A percentile compares a stretch with the other conserved stretches of the same genome.
phyloP scores from a whole-genome alignment of 352 stramenopile species.

The Pythium oligandrum region DNA sequence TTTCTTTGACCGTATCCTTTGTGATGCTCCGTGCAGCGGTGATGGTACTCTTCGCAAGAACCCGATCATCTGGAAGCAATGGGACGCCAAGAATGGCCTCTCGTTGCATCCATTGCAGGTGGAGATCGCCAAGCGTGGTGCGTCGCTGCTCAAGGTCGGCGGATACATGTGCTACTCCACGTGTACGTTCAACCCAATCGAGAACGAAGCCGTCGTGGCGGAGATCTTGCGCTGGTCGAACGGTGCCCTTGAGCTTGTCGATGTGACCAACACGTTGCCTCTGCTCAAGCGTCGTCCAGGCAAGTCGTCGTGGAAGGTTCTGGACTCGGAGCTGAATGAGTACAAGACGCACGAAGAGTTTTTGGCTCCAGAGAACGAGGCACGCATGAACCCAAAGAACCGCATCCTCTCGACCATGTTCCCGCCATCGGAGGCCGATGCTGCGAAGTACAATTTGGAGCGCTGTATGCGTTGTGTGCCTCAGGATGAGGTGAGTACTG shows the following conservation, averaged over 20 bases:
- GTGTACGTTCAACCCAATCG: slow-evolving; percentile 98
- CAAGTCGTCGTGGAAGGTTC: slow-evolving; percentile 91
- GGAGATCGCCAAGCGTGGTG: slow-evolving; percentile 92
- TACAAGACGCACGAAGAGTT: slow-evolving; percentile 74
- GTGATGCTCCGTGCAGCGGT: slow-evolving; percentile 97
- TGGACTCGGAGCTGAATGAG: slow-evolving; percentile 82
- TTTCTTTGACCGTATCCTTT: slow-evolving; percentile 98
- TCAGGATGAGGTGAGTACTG: slow-evolving; percentile 88
- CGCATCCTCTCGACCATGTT: slow-evolving; percentile 86
- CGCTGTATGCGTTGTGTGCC: slow-evolving; percentile 96
- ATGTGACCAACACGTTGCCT: slow-evolving; percentile 75
- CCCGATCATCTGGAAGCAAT: slow-evolving; percentile 94
- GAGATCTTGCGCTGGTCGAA: slow-evolving; percentile 92
- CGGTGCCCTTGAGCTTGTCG: slow-evolving; percentile 88
- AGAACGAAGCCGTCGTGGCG: slow-evolving; percentile 99
- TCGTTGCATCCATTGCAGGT: slow-evolving; percentile 94
- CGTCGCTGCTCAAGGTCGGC: slow-evolving; percentile 89
- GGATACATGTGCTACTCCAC: slow-evolving; percentile 96
- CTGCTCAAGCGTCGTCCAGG: slow-evolving; percentile 86
- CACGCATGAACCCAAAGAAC: slow-evolving; percentile 79
- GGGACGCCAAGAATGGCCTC: slow-evolving; percentile 89
- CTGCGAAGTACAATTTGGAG: slow-evolving; percentile 79
- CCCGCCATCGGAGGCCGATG: slow-evolving; percentile 79
- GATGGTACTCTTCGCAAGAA: slow-evolving; percentile 99
- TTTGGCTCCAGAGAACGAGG: slow-evolving; percentile 42